Percentiles rank a stretch among this genome's conserved stretches.
These are phyloP conservation scores for Chloranthus sessilifolius DNA, from an alignment of 164 flowering plant species.

Conservation along the genomic window DNA sequence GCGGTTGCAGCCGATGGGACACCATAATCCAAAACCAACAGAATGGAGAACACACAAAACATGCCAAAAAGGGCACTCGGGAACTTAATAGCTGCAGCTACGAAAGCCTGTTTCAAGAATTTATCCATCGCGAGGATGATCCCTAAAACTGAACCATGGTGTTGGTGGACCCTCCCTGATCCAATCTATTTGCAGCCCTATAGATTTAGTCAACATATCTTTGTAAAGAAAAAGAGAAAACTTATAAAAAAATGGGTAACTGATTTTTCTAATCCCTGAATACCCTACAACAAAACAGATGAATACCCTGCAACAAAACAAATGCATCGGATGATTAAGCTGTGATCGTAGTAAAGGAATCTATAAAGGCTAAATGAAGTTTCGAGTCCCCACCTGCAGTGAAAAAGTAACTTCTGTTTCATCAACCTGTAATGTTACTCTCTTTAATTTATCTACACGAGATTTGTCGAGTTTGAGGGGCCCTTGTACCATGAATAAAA, in stretches of 20 bases:
- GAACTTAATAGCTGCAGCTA: constrained; percentile 78
- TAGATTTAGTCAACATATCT: too few species aligned
- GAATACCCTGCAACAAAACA: too few species aligned
- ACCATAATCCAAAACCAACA: constrained; percentile 54
- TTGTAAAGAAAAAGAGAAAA: too few species aligned
- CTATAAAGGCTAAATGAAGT: too few species aligned
- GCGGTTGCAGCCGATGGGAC: constrained; percentile 60
- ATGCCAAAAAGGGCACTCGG: constrained; percentile 95
- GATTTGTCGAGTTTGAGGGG: constrained; percentile 64
- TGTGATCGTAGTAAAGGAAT: too few species aligned
- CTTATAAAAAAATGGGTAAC: too few species aligned
- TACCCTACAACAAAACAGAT: too few species aligned
- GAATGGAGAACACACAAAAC: constrained; percentile 79
- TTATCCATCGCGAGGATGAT: constrained; percentile 83
- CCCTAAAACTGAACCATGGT: too few species aligned
- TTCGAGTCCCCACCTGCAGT: constrained; percentile 74
- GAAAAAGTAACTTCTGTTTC: constrained; percentile 71
- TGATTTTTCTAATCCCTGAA: too few species aligned
- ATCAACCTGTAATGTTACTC: constrained; percentile 63
- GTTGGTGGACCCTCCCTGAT: too few species aligned
- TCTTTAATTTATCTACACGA: constrained; percentile 54
- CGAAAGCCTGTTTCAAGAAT: constrained; percentile 65
- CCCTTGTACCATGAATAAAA: constrained; percentile 57
- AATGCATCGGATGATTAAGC: too few species aligned
- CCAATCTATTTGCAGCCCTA: too few species aligned